Evolutionary conservation across 495 filamentous ascomycete genomes (phyloP).

Genomic region (Lineolata rhizophorae): DNA sequence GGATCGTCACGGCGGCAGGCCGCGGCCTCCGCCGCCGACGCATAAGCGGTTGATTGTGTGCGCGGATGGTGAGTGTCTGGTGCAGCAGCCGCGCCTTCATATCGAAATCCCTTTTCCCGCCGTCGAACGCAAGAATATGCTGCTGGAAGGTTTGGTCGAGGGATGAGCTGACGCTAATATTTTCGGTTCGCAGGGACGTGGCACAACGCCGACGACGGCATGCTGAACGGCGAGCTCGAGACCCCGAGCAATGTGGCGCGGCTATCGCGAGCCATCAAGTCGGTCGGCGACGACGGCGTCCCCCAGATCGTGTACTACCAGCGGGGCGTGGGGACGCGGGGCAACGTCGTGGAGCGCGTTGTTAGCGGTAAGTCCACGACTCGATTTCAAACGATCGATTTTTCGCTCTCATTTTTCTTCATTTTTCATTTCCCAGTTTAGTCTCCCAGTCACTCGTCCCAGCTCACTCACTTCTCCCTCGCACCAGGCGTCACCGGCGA

Average conservation of each 20-base stretch:
- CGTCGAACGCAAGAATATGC: no score
- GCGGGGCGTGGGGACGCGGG: constrained; percentile 16
- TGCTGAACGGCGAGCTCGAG: constrained; percentile 13
- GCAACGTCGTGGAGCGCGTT: constrained; percentile 11
- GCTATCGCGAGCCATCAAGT: constrained; percentile 18
- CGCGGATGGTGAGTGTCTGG: neutral
- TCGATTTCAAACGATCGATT: neutral
- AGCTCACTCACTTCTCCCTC: constrained; percentile 1
- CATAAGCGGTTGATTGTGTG: neutral
- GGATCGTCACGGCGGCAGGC: no score
- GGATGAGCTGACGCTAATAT: neutral
- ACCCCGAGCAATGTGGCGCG: constrained; percentile 20
- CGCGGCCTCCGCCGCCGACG: no score
- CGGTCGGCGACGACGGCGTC: constrained; percentile 17
- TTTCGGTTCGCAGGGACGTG: no score
- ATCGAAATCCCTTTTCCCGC: no score
- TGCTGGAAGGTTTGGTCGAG: neutral
- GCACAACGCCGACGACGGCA: constrained; percentile 18
- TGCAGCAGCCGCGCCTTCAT: no score
- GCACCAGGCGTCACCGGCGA: constrained; percentile 13
- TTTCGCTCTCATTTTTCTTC: neutral
- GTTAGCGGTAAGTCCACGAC: constrained; percentile 8
- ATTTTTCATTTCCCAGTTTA: neutral
- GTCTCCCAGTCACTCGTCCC: no score
- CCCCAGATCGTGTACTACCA: constrained; percentile 21